These are phyloP conservation scores for Rauvolfia tetraphylla DNA, from an alignment of 257 asterid species.

Conservation along the genomic window DNA sequence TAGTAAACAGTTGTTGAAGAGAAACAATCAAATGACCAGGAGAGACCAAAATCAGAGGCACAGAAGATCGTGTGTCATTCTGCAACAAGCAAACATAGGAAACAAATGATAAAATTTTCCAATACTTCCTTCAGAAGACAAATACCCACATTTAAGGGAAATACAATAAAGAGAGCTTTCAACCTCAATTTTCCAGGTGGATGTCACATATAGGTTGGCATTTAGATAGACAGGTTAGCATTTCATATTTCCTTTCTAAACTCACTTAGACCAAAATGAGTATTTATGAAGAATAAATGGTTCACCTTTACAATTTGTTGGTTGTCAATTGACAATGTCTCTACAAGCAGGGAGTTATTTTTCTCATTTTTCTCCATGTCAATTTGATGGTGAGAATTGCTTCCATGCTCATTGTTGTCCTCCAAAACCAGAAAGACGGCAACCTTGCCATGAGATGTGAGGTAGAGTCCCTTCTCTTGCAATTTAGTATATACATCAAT, in stretches of 20 bases:
- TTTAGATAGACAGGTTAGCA: neutral
- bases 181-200: neutral
- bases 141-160: neutral
- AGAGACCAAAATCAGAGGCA: conserved; percentile 69
- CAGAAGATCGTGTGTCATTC: conserved; percentile 51
- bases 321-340: conserved; percentile 48
- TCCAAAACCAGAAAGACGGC: conserved; percentile 52
- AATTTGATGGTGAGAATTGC: conserved; percentile 23
- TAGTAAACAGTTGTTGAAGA: conserved; percentile 51
- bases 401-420: conserved; percentile 27
- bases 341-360: conserved; percentile 24
- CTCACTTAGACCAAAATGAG: neutral
- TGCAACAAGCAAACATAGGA: conserved; percentile 38
- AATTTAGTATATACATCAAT: conserved; percentile 35
- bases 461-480: conserved; percentile 48
- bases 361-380: conserved; percentile 32
- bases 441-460: conserved; percentile 64
- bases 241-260: neutral
- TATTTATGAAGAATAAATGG: neutral
- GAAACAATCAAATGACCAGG: conserved; percentile 46
- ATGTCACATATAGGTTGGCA: neutral
- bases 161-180: neutral
- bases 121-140: neutral
- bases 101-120: conserved; percentile 19
- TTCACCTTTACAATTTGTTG: conserved; percentile 50